Conservation (phyloP, 169 alveolate genomes). For the Amoebophrya sp. region DNA sequence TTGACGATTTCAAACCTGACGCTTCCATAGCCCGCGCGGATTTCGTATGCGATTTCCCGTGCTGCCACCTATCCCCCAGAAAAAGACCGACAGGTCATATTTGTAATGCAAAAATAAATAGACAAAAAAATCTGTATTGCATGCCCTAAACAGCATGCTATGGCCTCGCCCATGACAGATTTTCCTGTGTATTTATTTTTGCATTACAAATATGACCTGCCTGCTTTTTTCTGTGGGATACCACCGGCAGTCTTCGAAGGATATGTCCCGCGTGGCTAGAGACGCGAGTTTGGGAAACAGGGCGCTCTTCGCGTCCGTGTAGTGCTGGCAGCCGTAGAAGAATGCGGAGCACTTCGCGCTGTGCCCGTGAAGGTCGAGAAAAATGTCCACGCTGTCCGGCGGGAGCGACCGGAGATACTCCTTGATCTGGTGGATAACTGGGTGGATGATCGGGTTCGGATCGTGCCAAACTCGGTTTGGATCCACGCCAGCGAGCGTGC, state of each 20-base stretch:
- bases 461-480: conserved; percentile 44
- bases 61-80: no score
- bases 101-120: no score
- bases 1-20: no score
- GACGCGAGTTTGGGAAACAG: conserved; percentile 40
- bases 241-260: conserved; percentile 33
- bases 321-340: background rate
- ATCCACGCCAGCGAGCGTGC: conserved; percentile 46
- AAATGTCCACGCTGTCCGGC: conserved; percentile 40
- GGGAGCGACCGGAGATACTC: conserved; percentile 39
- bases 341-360: conserved; percentile 28
- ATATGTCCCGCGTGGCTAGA: conserved; percentile 23
- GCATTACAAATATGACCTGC: no score
- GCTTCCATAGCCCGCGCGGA: no score
- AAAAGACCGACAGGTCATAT: no score
- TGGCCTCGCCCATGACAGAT: no score
- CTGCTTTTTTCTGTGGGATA: no score
- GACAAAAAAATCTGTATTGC: no score
- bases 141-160: no score
- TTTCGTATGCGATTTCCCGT: background rate
- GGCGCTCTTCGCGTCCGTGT: background rate
- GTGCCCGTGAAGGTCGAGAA: conserved; percentile 44
- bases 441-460: conserved; percentile 39
- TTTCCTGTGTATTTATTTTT: no score
- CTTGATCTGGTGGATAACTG: conserved; percentile 40